Conservation (phyloP, 352 stramenopile genomes). For the Phytophthora cryptogea region DNA sequence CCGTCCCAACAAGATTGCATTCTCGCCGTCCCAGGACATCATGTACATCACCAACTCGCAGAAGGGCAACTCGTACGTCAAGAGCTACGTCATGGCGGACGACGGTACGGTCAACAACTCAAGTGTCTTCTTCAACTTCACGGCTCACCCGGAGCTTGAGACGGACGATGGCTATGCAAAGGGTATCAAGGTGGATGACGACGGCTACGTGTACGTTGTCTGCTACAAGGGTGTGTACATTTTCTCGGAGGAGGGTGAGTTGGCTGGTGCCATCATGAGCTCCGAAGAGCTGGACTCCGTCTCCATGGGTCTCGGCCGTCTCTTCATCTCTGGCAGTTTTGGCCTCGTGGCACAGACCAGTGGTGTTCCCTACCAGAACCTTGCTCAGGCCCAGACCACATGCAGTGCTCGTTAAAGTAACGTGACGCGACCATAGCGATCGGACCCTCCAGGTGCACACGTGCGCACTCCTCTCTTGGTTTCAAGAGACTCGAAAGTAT, state of each 20-base stretch:
- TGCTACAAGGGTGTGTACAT: slow-evolving; percentile 82
- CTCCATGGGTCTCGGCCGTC: slow-evolving; percentile 66
- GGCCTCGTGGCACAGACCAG: slow-evolving; percentile 70
- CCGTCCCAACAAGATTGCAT: slow-evolving; percentile 84
- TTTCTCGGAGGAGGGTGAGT: slow-evolving; percentile 50
- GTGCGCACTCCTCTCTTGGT: slow-evolving; percentile 19
- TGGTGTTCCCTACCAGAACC: slow-evolving; percentile 35
- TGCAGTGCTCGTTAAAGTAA: slow-evolving; percentile 31
- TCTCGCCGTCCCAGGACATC: slow-evolving; percentile 66
- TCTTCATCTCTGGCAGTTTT: slow-evolving; percentile 76
- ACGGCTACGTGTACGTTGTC: slow-evolving; percentile 78
- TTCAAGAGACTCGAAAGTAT: slow-evolving; percentile 35
- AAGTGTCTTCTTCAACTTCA: slow-evolving; percentile 82
- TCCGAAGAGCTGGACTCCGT: slow-evolving; percentile 59
- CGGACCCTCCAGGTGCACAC: slow-evolving; percentile 10
- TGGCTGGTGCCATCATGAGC: slow-evolving; percentile 66
- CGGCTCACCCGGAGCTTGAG: slow-evolving; percentile 61
- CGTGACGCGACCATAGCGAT: slow-evolving; percentile 12
- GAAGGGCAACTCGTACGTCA: slow-evolving; percentile 79
- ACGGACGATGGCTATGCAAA: slow-evolving; percentile 64
- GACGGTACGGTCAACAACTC: slow-evolving; percentile 60
- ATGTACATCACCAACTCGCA: slow-evolving; percentile 87
- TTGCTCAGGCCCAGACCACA: slow-evolving; percentile 48
- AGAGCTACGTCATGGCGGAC: slow-evolving; percentile 59
- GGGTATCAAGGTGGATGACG: slow-evolving; percentile 75